Percentiles rank a stretch among this genome's conserved stretches.
Conservation (phyloP, 2,329 filamentous ascomycete genomes). For the Aspergillus aculeatinus region DNA sequence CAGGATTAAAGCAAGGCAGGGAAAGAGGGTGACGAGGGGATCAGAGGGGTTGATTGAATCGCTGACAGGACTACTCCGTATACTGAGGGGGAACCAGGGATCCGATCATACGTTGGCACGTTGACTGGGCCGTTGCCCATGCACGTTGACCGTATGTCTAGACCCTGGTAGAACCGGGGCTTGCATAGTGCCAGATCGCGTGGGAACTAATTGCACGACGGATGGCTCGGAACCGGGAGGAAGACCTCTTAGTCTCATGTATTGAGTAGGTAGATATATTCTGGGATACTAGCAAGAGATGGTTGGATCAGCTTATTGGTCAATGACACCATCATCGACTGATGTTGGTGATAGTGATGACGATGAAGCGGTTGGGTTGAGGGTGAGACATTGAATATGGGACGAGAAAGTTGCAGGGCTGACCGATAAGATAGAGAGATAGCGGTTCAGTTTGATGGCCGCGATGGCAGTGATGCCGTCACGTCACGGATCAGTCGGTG, state of each 20-base stretch:
- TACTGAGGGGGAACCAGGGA: conserved; percentile 4
- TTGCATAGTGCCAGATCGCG: background rate
- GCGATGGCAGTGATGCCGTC: background rate
- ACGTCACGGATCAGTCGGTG: background rate
- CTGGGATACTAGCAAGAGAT: too few species aligned
- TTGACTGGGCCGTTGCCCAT: conserved; percentile 4
- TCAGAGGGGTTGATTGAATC: conserved; percentile 6
- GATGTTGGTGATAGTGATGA: too few species aligned
- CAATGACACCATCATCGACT: too few species aligned
- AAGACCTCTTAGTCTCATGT: background rate
- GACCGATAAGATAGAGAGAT: background rate
- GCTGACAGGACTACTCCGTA: background rate
- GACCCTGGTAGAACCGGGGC: conserved; percentile 5
- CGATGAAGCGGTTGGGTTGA: too few species aligned
- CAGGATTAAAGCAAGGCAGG: conserved; percentile 17
- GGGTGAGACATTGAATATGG: too few species aligned
- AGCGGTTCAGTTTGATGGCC: background rate
- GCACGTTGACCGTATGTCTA: conserved; percentile 7
- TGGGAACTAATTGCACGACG: too few species aligned
- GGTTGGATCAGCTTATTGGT: too few species aligned
- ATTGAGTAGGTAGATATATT: too few species aligned
- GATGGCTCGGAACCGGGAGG: background rate
- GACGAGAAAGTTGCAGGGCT: too few species aligned
- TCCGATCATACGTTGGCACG: conserved; percentile 8
- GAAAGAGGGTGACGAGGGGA: conserved; percentile 2